Conservation (phyloP, 2,329 filamentous ascomycete genomes). For the Colletotrichum sublineola region DNA sequence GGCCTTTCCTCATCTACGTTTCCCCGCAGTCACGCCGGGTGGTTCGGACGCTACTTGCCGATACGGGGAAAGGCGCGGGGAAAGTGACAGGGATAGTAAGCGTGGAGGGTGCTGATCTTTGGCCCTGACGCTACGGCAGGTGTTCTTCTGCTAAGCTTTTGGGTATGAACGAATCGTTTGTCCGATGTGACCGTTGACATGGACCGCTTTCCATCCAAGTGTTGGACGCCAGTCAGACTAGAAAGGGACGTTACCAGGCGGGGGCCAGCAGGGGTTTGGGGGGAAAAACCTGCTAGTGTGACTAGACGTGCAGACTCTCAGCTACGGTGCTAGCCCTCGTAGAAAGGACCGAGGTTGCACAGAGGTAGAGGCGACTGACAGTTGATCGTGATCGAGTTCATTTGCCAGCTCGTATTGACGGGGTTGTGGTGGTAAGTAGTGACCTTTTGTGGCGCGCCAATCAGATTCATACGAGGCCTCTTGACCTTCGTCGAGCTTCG, state of each 20-base stretch:
- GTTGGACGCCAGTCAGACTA: conserved; percentile 7
- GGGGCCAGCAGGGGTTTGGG: not conserved
- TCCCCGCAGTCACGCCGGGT: conserved; percentile 25
- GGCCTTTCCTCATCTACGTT: conserved; percentile 14
- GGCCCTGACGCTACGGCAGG: conserved; percentile 36
- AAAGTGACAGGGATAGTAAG: conserved; percentile 26
- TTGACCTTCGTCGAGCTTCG: too few relatives aligned
- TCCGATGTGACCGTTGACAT: conserved; percentile 5
- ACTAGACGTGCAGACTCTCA: conserved; percentile 27
- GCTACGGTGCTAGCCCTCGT: not conserved
- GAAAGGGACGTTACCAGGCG: conserved; percentile 5
- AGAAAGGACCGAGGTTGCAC: conserved; percentile 20
- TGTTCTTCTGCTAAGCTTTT: conserved; percentile 27
- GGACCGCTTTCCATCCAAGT: conserved; percentile 1
- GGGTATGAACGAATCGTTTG: conserved; percentile 26
- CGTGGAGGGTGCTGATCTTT: conserved; percentile 22
- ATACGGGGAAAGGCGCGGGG: conserved; percentile 40
- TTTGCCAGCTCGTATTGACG: conserved; percentile 17
- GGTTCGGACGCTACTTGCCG: conserved; percentile 34
- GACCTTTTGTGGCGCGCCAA: not conserved
- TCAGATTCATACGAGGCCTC: not conserved
- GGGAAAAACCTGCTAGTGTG: conserved; percentile 27
- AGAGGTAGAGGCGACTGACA: conserved; percentile 1
- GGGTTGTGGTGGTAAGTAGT: not conserved
- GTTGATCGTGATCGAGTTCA: conserved; percentile 13